Evolutionary conservation across 495 filamentous ascomycete genomes (phyloP).

Genomic region (Bombardia bombarda): DNA sequence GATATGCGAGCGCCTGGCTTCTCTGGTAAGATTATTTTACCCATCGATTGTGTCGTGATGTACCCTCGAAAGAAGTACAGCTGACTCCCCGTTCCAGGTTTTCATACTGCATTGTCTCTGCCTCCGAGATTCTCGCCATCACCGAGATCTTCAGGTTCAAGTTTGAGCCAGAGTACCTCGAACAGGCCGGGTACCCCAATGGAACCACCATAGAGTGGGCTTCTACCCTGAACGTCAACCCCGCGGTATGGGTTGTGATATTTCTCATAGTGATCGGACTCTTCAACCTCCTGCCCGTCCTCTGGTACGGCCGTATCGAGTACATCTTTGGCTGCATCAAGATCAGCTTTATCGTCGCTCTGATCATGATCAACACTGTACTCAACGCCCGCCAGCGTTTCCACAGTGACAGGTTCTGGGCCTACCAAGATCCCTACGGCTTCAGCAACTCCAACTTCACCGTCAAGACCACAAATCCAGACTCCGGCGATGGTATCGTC

Average conservation of each 20-base stretch:
- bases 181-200: slow-evolving; percentile 25
- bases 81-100: slow-evolving; percentile 17
- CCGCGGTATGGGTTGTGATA: slow-evolving; percentile 25
- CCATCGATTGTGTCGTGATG: background rate
- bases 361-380: slow-evolving; percentile 33
- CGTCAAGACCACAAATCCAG: slow-evolving; percentile 1
- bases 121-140: slow-evolving; percentile 28
- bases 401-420: slow-evolving; percentile 22
- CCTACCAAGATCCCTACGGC: slow-evolving; percentile 26
- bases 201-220: slow-evolving; percentile 25
- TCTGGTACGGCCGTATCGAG: slow-evolving; percentile 28
- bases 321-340: slow-evolving; percentile 32
- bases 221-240: slow-evolving; percentile 8
- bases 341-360: slow-evolving; percentile 29
- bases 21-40: slow-evolving; percentile 26
- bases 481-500: slow-evolving; percentile 11
- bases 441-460: slow-evolving; percentile 21
- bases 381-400: slow-evolving; percentile 11
- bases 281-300: slow-evolving; percentile 32
- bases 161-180: slow-evolving; percentile 21
- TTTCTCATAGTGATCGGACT: slow-evolving; percentile 24
- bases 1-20: slow-evolving; percentile 37
- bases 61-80: background rate
- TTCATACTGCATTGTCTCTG: slow-evolving; percentile 23
- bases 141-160: slow-evolving; percentile 31